A percentile compares a stretch with the other conserved stretches of the same genome.
Conservation (phyloP, 495 filamentous ascomycete genomes). For the Lasiosphaeria ovina region DNA sequence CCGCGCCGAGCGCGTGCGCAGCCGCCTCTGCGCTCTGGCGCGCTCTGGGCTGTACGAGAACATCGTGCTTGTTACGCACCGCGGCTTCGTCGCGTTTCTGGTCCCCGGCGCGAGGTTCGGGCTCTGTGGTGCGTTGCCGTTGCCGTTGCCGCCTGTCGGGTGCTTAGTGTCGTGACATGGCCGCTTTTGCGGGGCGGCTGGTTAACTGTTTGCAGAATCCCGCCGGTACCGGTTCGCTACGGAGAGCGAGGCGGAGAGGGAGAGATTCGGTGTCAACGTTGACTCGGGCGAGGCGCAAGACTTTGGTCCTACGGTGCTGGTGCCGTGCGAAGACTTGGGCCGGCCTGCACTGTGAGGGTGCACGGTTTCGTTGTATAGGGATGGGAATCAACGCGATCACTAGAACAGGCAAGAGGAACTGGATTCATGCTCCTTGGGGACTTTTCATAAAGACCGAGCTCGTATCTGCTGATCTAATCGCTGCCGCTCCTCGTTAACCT, state of each 20-base stretch:
- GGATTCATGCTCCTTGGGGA: no score
- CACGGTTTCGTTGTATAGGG: no score
- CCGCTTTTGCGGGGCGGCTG: no score
- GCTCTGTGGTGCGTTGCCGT: not conserved
- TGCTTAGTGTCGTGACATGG: not conserved
- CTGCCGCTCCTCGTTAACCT: no score
- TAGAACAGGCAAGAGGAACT: no score
- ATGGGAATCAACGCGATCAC: no score
- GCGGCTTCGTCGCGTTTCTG: conserved; percentile 3
- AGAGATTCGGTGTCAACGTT: not conserved
- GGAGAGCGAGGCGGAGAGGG: not conserved
- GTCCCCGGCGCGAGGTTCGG: conserved; percentile 7
- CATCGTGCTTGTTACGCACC: conserved; percentile 7
- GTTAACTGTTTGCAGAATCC: not conserved
- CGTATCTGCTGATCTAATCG: no score
- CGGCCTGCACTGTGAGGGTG: no score
- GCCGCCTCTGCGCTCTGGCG: not conserved
- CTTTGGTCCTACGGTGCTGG: conserved; percentile 2
- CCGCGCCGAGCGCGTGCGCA: conserved; percentile 5
- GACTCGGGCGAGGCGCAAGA: conserved; percentile 1
- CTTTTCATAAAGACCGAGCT: no score
- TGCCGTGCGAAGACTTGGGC: not conserved
- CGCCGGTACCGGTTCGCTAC: conserved; percentile 5
- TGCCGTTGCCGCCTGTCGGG: not conserved
- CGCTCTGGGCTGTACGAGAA: not conserved